Base-by-base conservation (phyloP, 2,329 filamentous ascomycete genomes). In the Scedosporium aurantiacum region DNA sequence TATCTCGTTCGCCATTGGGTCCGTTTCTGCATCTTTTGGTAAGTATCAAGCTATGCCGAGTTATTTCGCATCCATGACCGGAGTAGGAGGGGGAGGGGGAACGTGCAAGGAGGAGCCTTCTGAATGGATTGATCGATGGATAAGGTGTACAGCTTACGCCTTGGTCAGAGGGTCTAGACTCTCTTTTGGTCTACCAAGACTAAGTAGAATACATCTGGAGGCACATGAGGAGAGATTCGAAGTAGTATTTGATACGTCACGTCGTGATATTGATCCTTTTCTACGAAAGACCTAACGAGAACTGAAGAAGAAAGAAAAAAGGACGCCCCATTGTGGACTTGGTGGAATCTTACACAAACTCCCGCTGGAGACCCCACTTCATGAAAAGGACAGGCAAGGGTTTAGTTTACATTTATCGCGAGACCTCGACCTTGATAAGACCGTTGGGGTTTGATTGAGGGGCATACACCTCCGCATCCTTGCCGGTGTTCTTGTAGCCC, bases 401-500 rank as follows among this genome's bases (percentile, higher is more conserved):
- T 67, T 65, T 65, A 72, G 37, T 71, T 72, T 54, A 54, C 50
- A 27, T 14, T 54, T 50, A 54, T 28, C 89, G 85, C 41, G 84
- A 82, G 58, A 99, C 91, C 62, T 91, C 91, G 77, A 92, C 96
- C 73, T 95, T 89, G 76, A 99, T 99, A 64, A 99, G 83, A 28
- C 94, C 94, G 71, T 97, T 99, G 62, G 94, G 94, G 65, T 90
- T 86, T 10, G 89, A 89, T 74, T 97, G 94, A 3, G 94, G 94
- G 28, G 90, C 92, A 69, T 94, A 97, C 21, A 99, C 93, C 72
- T 97, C 92, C 60, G 94, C 94, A 69, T 99, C 89, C 75, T 90
- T 89, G 74, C 94, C 94, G 0, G 90, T 96, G 77, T 99, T 99
- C 81, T 96, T 90, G 67, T 92, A 73, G 32, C 87, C 91, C 75